Evolutionary conservation across 106 monocot species (phyloP), one percentile per base, ranked within the genome.

Genomic region (Iris macrosiphon): DNA sequence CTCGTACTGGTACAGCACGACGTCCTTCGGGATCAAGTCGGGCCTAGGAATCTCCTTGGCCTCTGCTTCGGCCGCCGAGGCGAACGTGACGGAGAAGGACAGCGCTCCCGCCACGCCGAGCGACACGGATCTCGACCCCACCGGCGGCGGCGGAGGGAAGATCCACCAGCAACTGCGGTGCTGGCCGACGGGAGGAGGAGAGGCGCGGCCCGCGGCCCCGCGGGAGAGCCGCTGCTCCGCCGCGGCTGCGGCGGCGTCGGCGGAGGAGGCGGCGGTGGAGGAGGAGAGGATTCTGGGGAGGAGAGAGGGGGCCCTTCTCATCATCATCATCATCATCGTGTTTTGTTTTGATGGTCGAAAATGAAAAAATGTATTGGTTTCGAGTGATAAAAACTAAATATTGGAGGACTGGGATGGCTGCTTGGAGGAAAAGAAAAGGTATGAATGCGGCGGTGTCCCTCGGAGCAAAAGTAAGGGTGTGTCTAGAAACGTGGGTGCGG

Each of bases 1-100:
- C 62, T 96, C 82, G 52, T 96, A 96, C 77, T 96, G 96, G 49
- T 90, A 96, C 7, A 96, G 62, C 16, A 96, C 82, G 31, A 96
- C 89, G 5, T 90, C 83, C 44, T 74, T 75, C 11, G 89, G 96
- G 3, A 79, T 14, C 26, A 83, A 49, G 35, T 72, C 68, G 6
- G 55, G 21, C 9, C 66, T 31, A 0, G 63, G 68, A 47, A 32
- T 72, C 51, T 83, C 86, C 69, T 79, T 80, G 24, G 82, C 85
- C 63, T 80, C 82, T 35, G 70, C 88, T 30, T 62, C 67, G 19
- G 73, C 69, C 3, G 78, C 68, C 17, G 82, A 17, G 4, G 75
- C 65, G 43, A 85, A 23, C 3, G 85, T 74, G 44, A 84, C 55
- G n/a, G 96, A 96, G 58, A 84, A 60, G 23, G 96, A 96, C 2